Percentiles rank a stretch among this genome's conserved stretches.
phyloP scores from a whole-genome alignment of 495 filamentous ascomycete species.

The Daldinia concentrica region DNA sequence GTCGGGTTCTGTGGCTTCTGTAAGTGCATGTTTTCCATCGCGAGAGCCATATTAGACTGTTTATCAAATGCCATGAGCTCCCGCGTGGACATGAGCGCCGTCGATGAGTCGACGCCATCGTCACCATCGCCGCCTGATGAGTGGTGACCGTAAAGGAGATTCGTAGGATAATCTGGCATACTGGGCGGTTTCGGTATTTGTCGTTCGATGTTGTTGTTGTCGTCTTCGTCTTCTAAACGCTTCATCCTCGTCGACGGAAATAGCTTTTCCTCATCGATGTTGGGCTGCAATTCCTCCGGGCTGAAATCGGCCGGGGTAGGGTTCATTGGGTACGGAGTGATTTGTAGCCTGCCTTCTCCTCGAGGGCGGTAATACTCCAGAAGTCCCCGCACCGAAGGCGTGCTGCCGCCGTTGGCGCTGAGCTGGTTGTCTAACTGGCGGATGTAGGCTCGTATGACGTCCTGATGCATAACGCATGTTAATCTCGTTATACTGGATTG shows the following conservation, averaged over 20 bases:
- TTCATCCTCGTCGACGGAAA: slow-evolving; percentile 52
- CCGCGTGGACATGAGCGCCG: slow-evolving; percentile 56
- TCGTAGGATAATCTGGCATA: slow-evolving; percentile 37
- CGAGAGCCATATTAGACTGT: slow-evolving; percentile 41
- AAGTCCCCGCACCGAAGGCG: slow-evolving; percentile 55
- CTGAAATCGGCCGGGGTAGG: slow-evolving; percentile 32
- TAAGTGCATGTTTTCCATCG: slow-evolving; percentile 48
- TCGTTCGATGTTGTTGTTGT: slow-evolving; percentile 20
- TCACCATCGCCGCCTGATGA: slow-evolving; percentile 48
- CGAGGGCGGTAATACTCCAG: slow-evolving; percentile 44
- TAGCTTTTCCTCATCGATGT: slow-evolving; percentile 53
- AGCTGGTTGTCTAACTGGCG: slow-evolving; percentile 59
- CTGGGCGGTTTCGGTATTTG: slow-evolving; percentile 21
- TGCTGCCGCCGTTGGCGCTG: slow-evolving; percentile 45
- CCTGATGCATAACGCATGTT: slow-evolving; percentile 48
- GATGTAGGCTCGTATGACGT: slow-evolving; percentile 64
- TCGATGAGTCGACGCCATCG: slow-evolving; percentile 39
- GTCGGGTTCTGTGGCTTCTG: slow-evolving; percentile 36
- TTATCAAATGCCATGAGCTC: slow-evolving; percentile 56
- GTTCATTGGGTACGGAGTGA: slow-evolving; percentile 39
- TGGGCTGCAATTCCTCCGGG: slow-evolving; percentile 41
- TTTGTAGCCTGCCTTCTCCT: slow-evolving; percentile 18
- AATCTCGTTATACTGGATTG: slow-evolving; percentile 30
- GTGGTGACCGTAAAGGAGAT: slow-evolving; percentile 48
- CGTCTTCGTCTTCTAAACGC: slow-evolving; percentile 44